Base-by-base conservation (phyloP, 371 early-diverging fungal genomes). In the Mucor lusitanicus region DNA sequence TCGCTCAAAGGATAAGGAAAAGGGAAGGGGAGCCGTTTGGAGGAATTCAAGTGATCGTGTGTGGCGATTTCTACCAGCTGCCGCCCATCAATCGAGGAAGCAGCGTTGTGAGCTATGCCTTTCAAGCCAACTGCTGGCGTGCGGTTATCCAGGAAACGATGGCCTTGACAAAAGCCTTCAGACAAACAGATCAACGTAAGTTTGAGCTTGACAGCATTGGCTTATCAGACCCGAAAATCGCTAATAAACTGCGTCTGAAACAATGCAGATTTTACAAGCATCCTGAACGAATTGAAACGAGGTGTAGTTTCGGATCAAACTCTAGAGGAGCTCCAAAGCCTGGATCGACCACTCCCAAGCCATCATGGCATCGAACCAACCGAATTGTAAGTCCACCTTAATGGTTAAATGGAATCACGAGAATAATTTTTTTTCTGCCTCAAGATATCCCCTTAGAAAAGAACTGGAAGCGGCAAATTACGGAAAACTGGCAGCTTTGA, bases 21-120 rank as follows among this genome's bases (percentile, higher is more conserved):
- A n/a, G n/a, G n/a, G n/a, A n/a, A n/a, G n/a, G n/a, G n/a, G n/a
- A n/a, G n/a, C 94, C 94, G 0, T 96, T 96, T 82, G 97, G 97
- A 25, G 97, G 96, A 5, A 90, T 97, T 48, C 95, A 95, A 88
- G 65, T 95, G 3, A 78, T 97, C 35, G 65, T 94, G 25, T 89
- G 91, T 1, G 97, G 97, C 1, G 97, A 97, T 63, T 97, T 96
- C 75, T 91, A 92, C 81, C 97, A 96, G 72, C 77, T 97, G 28
- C 97, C 97, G 21, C 97, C 97, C 9, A 93, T 94, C 6, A 80
- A 78, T 6, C 70, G 35, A 4, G 59, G 74, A 3, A 54, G 69
- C 0, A 11, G 19, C 28, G 2, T 2, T 64, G 65, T 6, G 57
- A 81, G 0, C 67, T 90, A 92, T 63, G 90, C 90, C 25, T 97